Evolutionary conservation across 1,284 basidiomycete genomes (phyloP), one percentile per base, ranked within the genome.

Genomic region (Boletus sp.): DNA sequence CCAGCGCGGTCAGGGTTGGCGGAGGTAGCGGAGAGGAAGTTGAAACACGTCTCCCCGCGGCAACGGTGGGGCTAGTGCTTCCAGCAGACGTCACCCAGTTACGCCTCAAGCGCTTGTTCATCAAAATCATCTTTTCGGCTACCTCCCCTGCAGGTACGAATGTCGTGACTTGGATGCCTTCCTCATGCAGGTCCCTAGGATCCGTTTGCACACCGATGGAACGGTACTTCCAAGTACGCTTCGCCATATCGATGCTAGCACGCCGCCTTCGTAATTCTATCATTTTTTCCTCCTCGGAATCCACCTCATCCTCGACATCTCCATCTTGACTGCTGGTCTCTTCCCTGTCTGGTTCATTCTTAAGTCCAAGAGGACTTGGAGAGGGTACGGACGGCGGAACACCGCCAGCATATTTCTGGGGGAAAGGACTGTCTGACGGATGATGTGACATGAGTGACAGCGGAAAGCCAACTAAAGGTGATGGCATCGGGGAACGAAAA

Each of bases 401-500:
- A 46, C 75, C 76, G 8, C 78, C 75, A 1, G 86, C 84, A 65
- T 93, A 91, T 50, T 75, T 78, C 53, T 84, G 80, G 48, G 92
- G 92, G 50, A 81, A 83, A 3, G 88, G 84, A 33, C 67, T 72
- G 59, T 95, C 93, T 89, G 90, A 92, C 2, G 85, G 88, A 67
- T 95, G 91, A 8, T 74, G 71, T 66, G 84, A 90, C 5, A 74
- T 72, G 36, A 88, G 70, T 44, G 80, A 74, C 6, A 72, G 63
- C 29, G 81, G 81, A 49, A 82, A 70, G 16, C 76, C 79, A 41
- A 34, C 65, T 59, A 36, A 68, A 58, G 41, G 69, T 7, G 63
- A 65, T 20, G 63, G 66, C 46, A 67, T 54, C 9, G 65, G 62
- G 4, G 60, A 55, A 25, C 45, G 60, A n/a, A 53, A 52, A 6